Evolutionary conservation across 2,329 filamentous ascomycete genomes (phyloP).

Genomic region (Fusarium subglutinans): DNA sequence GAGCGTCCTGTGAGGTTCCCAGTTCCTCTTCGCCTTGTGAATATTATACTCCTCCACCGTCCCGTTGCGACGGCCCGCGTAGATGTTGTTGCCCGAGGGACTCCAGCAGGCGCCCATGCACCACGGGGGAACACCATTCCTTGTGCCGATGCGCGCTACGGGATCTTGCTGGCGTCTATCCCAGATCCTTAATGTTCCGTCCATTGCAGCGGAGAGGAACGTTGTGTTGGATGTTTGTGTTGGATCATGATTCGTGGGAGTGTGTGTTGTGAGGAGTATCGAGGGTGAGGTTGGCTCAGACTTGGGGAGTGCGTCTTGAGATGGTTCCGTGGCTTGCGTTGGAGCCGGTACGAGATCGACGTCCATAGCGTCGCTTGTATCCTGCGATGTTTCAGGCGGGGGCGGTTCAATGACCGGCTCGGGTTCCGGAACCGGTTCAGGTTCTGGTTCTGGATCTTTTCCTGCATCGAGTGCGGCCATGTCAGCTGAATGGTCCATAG

Average conservation of each 20-base stretch:
- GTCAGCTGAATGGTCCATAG: constrained; percentile 55
- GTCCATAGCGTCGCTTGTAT: constrained; percentile 43
- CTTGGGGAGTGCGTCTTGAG: constrained; percentile 21
- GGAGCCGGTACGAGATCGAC: constrained; percentile 37
- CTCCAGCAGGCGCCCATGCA: constrained; percentile 98
- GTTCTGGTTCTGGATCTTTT: constrained; percentile 41
- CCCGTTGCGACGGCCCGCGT: constrained; percentile 87
- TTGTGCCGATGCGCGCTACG: constrained; percentile 79
- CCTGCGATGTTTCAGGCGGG: constrained; percentile 12
- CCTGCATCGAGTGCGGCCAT: constrained; percentile 49
- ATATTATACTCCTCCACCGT: constrained; percentile 95
- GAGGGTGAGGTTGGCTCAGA: constrained; percentile 36
- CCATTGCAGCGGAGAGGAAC: constrained; percentile 88
- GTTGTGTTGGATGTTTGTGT: constrained; percentile 76
- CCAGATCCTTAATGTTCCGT: constrained; percentile 93
- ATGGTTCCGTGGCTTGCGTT: constrained; percentile 17
- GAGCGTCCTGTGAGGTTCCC: constrained; percentile 79
- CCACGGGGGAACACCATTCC: constrained; percentile 86
- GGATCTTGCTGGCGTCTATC: constrained; percentile 81
- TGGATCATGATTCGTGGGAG: constrained; percentile 58
- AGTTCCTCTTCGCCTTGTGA: constrained; percentile 74
- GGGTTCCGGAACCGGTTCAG: not conserved
- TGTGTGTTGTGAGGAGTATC: constrained; percentile 49
- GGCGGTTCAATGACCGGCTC: constrained; percentile 35
- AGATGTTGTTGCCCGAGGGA: constrained; percentile 93